Evolutionary conservation across 257 asterid species (phyloP), one percentile per base, ranked within the genome.

Genomic region (Rauvolfia tetraphylla): DNA sequence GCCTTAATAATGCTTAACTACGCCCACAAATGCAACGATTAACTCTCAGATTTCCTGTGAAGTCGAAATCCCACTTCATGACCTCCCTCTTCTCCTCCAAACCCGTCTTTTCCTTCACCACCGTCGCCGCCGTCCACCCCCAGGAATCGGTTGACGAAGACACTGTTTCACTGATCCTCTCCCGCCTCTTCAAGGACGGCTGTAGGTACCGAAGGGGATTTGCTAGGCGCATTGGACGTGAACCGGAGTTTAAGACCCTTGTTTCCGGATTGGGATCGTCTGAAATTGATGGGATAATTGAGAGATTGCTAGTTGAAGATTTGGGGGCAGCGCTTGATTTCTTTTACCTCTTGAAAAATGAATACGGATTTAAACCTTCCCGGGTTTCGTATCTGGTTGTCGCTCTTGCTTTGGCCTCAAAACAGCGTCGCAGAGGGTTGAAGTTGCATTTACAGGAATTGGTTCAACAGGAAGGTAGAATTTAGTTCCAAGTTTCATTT

Each of bases 401-500:
- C 46, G 96, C 97, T 29, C 92, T 85, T 83, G 31, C 84, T 29
- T 84, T 94, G 89, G 97, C 96, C 48, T 81, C 74, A 33, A 94
- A 82, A 78, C 83, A 78, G 78, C 73, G 92, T 71, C 63, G 66
- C 44, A 89, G 87, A 68, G 93, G 87, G 4, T 72, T 94, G 79
- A 80, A 79, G 85, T 75, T 80, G 56, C 97, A 86, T 84, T 72
- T 92, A 76, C 87, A 72, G 84, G 56, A 84, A 74, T 79, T 90
- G 77, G 75, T 90, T 81, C 84, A 73, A 46, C 81, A 76, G 65
- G 84, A 86, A 87, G 97, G 96, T 93, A 76, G 14, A 12, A 29
- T 70, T 82, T 7, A 18, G 5, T 62, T 18, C 29, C 20, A 9
- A 25, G 22, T 33, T 36, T 15, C 41, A 39, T 34, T 46, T 9